A percentile compares a stretch with the other conserved stretches of the same genome.
Conservation (phyloP, 768 basidiomycete species). For the Suillus ampliporus region DNA sequence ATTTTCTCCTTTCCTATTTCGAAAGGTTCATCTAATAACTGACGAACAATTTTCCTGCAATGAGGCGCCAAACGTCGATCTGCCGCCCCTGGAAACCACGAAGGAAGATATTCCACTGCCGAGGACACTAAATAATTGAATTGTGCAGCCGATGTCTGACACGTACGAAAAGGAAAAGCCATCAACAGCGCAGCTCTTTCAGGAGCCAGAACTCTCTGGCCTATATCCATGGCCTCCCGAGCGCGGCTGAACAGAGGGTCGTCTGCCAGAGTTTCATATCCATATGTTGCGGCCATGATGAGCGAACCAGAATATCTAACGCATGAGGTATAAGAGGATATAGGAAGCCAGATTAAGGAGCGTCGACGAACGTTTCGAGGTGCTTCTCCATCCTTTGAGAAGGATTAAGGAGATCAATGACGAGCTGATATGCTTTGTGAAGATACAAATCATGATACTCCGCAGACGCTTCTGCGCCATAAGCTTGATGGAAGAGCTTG, state of each 20-base stretch:
- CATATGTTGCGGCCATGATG: slow-evolving; percentile 19
- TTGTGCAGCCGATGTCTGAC: not conserved
- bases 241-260: slow-evolving; percentile 9
- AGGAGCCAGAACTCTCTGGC: not conserved
- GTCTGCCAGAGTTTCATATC: slow-evolving; percentile 9
- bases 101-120: slow-evolving; percentile 15
- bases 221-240: not conserved
- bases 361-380: slow-evolving; percentile 16
- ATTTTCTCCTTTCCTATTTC: slow-evolving; percentile 30
- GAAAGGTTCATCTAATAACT: slow-evolving; percentile 28
- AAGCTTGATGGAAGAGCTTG: slow-evolving; percentile 24
- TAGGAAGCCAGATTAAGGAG: not conserved
- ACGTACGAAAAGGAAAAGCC: slow-evolving; percentile 17
- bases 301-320: slow-evolving; percentile 30
- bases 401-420: slow-evolving; percentile 11
- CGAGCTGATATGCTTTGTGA: slow-evolving; percentile 15
- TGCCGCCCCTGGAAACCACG: slow-evolving; percentile 17
- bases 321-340: not conserved
- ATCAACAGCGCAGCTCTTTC: slow-evolving; percentile 11
- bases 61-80: not conserved
- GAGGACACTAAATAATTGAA: no score
- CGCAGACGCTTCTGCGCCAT: slow-evolving; percentile 14
- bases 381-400: slow-evolving; percentile 10
- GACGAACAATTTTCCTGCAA: slow-evolving; percentile 1
- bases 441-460: slow-evolving; percentile 18